Evolutionary conservation across 306 rosid species (phyloP), one percentile per base, ranked within the genome.

Genomic region (Inga laurina): DNA sequence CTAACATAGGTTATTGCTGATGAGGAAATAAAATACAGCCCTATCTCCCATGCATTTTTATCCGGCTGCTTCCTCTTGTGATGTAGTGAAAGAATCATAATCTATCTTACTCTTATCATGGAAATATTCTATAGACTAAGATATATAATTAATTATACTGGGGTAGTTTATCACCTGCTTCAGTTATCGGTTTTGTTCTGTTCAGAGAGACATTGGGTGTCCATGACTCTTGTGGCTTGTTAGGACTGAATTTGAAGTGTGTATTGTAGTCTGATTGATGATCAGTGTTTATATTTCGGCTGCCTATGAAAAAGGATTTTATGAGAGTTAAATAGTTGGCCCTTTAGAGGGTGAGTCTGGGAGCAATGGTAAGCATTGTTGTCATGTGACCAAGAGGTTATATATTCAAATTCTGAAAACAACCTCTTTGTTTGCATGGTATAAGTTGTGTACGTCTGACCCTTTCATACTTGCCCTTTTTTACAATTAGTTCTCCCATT

Each of bases 1-100:
- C 76, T 24, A 72, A 72, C 76, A 43, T 44, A 46, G 75, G 56
- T 22, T 56, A 11, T 35, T 70, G 75, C 75, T n/a, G 51, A 70
- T 41, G 34, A 72, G 32, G 66, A 59, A 44, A 44, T 44, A 72
- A 72, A 72, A 72, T 43, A 72, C 16, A 44, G 35, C 3, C 21
- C 4, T 68, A 68, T 11, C n/a, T 68, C 27, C 24, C 51, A 43
- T 7, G 56, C 75, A n/a, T 72, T 49, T 44, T 70, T 43, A 44
- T 72, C 37, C 12, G 19, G 16, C 13, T n/a, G 8, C 27, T 39
- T 69, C 49, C 14, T 19, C 32, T 16, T 43, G 22, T 19, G 27
- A 39, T 37, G 30, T 16, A 69, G 27, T 21, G 66, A 10, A 21
- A 43, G 52, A 43, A 21, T 37, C 6, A 19, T 35, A 2, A 52